These are phyloP conservation scores for Penicillium olsonii DNA, from an alignment of 2,329 filamentous ascomycete species.

Conservation along the genomic window DNA sequence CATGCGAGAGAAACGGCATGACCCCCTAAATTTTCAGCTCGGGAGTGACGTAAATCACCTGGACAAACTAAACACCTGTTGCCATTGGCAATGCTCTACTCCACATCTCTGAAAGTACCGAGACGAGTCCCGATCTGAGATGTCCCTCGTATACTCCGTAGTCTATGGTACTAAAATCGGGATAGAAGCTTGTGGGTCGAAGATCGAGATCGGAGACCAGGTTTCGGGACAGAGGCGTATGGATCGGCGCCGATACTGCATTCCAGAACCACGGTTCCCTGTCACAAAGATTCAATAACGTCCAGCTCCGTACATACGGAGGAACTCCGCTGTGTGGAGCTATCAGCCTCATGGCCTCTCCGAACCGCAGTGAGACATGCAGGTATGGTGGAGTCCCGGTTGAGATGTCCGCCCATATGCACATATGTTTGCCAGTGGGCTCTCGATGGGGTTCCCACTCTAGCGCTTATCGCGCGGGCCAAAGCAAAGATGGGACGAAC, in stretches of 20 bases:
- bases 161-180: too few species aligned
- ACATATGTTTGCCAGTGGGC: not conserved
- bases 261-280: not conserved
- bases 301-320: too few species aligned
- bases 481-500: not conserved
- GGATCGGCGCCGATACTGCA: not conserved
- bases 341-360: not conserved
- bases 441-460: not conserved
- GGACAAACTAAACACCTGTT: too few species aligned
- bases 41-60: too few species aligned
- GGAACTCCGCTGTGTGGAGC: too few species aligned
- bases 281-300: not conserved
- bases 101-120: too few species aligned
- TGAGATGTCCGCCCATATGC: not conserved
- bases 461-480: slow-evolving; percentile 7
- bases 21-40: too few species aligned
- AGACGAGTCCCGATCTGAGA: too few species aligned
- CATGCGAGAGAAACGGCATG: too few species aligned
- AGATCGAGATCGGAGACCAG: not conserved
- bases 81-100: too few species aligned
- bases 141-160: too few species aligned
- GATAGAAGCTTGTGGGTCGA: not conserved
- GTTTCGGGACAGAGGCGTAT: too few species aligned
- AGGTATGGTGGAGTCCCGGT: not conserved
- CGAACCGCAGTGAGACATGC: not conserved